Percentiles rank a stretch among this genome's conserved stretches.
Evolutionary conservation across 495 filamentous ascomycete species (phyloP).

Genomic region (Aspergillus diversus): DNA sequence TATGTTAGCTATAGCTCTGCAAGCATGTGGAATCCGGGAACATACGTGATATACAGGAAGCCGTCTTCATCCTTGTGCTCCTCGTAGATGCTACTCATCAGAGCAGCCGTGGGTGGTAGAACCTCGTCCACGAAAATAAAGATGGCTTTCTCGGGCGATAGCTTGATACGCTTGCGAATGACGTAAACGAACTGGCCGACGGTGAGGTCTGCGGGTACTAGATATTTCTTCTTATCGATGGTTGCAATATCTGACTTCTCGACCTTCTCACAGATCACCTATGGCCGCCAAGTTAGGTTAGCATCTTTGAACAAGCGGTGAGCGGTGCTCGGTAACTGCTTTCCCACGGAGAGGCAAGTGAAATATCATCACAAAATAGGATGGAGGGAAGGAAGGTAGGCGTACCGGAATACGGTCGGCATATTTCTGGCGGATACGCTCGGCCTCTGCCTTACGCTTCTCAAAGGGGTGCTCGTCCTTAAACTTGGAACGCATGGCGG

Average conservation of each 20-base stretch:
- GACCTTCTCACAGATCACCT: constrained; percentile 99
- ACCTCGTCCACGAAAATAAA: constrained; percentile 99
- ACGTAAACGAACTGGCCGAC: constrained; percentile 99
- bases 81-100: constrained; percentile 99
- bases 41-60: constrained; percentile 62
- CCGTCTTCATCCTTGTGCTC: constrained; percentile 84
- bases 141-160: constrained; percentile 99
- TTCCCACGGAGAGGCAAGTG: constrained; percentile 3
- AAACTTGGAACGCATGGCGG: constrained; percentile 94
- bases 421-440: constrained; percentile 99
- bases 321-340: constrained; percentile 19
- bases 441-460: constrained; percentile 98
- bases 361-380: not conserved
- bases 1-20: constrained; percentile 31
- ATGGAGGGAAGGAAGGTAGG: not conserved
- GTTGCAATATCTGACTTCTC: constrained; percentile 99
- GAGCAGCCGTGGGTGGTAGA: constrained; percentile 90
- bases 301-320: constrained; percentile 46
- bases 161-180: constrained; percentile 99
- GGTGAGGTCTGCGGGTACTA: constrained; percentile 96
- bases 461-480: constrained; percentile 99
- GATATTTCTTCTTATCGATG: constrained; percentile 99
- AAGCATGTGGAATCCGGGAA: constrained; percentile 6
- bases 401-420: constrained; percentile 94
- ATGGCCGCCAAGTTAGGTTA: constrained; percentile 29